Conservation (phyloP, 768 basidiomycete genomes). For the Lactarius quietus region DNA sequence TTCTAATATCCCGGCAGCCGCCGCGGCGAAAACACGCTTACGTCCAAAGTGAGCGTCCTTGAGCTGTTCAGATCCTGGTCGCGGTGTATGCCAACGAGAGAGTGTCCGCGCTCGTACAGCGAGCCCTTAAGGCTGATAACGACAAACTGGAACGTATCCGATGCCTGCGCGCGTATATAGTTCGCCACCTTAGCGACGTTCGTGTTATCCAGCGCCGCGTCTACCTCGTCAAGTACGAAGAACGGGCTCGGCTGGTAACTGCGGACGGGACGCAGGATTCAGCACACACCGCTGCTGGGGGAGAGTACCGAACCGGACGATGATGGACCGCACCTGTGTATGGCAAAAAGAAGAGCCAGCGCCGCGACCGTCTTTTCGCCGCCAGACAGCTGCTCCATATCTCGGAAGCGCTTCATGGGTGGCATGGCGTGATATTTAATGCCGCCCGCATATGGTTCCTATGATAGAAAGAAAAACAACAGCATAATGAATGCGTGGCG, state of each 20-base stretch:
- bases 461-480: neutral
- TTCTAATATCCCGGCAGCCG: neutral
- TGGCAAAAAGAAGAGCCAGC: constrained; percentile 92
- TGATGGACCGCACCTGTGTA: constrained; percentile 66
- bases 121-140: constrained; percentile 97
- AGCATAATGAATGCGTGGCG: neutral
- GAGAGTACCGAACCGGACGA: neutral
- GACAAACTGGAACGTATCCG: constrained; percentile 87
- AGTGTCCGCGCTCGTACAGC: constrained; percentile 84
- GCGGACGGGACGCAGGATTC: neutral
- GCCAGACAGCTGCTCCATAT: constrained; percentile 98
- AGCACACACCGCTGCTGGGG: neutral
- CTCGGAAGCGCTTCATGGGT: constrained; percentile 97
- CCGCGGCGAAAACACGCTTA: constrained; percentile 41
- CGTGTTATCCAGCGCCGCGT: constrained; percentile 97
- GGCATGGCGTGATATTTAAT: constrained; percentile 99
- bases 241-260: constrained; percentile 97
- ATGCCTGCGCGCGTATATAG: constrained; percentile 85
- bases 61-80: constrained; percentile 95
- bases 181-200: constrained; percentile 95
- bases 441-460: constrained; percentile 84
- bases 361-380: constrained; percentile 99
- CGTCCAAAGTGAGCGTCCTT: constrained; percentile 85
- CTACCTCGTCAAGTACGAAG: constrained; percentile 98
- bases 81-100: constrained; percentile 90